Evolutionary conservation across 2,329 filamentous ascomycete species (phyloP).

Genomic region (Beauveria medogensis): DNA sequence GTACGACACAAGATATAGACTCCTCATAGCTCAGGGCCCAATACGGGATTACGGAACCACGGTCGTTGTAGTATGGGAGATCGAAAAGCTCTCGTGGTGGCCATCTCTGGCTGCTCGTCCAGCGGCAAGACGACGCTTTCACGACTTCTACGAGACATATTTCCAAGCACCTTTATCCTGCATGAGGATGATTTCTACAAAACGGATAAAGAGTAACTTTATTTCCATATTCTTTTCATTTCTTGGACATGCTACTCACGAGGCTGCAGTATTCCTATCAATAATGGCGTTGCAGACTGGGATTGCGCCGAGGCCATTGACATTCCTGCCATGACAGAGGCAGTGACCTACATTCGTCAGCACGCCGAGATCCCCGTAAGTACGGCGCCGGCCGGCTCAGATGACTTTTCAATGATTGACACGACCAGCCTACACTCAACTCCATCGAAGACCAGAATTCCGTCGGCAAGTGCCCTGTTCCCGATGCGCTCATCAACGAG

Average conservation of each 20-base stretch:
- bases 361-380: conserved; percentile 58
- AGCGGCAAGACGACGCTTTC: conserved; percentile 94
- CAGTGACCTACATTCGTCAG: conserved; percentile 61
- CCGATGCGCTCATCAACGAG: conserved; percentile 36
- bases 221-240: too few relatives aligned
- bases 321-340: conserved; percentile 56
- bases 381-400: conserved; percentile 10
- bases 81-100: conserved; percentile 57
- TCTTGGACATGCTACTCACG: conserved; percentile 7
- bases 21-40: background rate
- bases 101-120: conserved; percentile 82
- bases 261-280: conserved; percentile 35
- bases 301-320: conserved; percentile 78
- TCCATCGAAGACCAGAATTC: conserved; percentile 53
- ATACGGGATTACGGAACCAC: too few relatives aligned
- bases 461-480: conserved; percentile 46
- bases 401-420: background rate
- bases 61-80: conserved; percentile 22
- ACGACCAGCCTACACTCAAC: conserved; percentile 21
- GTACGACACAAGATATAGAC: background rate
- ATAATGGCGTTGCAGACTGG: conserved; percentile 71
- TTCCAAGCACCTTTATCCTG: conserved; percentile 71
- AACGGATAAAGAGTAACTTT: conserved; percentile 57
- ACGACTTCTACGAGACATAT: conserved; percentile 72
- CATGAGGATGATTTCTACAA: conserved; percentile 97